Evolutionary conservation across 805 yeast genomes (phyloP).

Genomic region (Kurtzmaniella cleridarum): DNA sequence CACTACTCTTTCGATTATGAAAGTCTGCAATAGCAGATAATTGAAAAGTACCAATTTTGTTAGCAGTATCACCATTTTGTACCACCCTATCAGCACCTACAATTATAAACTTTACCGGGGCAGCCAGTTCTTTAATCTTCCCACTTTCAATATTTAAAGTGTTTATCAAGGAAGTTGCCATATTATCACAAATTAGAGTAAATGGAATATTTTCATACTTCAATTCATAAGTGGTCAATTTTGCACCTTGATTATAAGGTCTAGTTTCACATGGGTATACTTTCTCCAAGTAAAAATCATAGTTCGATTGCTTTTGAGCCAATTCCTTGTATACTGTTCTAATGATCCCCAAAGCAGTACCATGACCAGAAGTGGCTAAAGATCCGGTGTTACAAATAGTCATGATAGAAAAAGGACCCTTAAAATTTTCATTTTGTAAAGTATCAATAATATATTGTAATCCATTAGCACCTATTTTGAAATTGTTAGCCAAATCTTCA

Average conservation of each 20-base stretch:
- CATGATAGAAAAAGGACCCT: slow-evolving; percentile 70
- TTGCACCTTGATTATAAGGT: slow-evolving; percentile 95
- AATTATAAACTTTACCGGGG: slow-evolving; percentile 82
- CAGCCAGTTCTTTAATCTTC: slow-evolving; percentile 17
- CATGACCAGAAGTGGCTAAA: slow-evolving; percentile 94
- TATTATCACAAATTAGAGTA: slow-evolving; percentile 83
- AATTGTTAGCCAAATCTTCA: slow-evolving; percentile 76
- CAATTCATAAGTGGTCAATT: slow-evolving; percentile 86
- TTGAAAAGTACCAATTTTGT: slow-evolving; percentile 93
- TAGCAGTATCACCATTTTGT: slow-evolving; percentile 90
- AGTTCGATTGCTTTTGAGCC: slow-evolving; percentile 20
- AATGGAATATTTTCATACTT: slow-evolving; percentile 83
- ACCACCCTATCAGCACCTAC: slow-evolving; percentile 97
- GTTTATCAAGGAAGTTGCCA: slow-evolving; percentile 74
- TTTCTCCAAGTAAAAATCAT: slow-evolving; percentile 50
- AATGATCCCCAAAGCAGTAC: slow-evolving; percentile 92
- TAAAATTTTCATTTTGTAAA: slow-evolving; percentile 42
- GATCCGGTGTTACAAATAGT: slow-evolving; percentile 97
- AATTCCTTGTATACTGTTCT: slow-evolving; percentile 57
- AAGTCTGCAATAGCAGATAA: slow-evolving; percentile 66
- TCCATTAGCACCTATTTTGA: slow-evolving; percentile 76
- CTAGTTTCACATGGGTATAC: slow-evolving; percentile 91
- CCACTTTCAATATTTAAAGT: slow-evolving; percentile 25
- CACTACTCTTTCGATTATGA: slow-evolving; percentile 19
- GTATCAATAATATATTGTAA: slow-evolving; percentile 53